These are phyloP conservation scores for Aureobasidium vineae DNA, from an alignment of 2,329 filamentous ascomycete species.

Conservation along the genomic window DNA sequence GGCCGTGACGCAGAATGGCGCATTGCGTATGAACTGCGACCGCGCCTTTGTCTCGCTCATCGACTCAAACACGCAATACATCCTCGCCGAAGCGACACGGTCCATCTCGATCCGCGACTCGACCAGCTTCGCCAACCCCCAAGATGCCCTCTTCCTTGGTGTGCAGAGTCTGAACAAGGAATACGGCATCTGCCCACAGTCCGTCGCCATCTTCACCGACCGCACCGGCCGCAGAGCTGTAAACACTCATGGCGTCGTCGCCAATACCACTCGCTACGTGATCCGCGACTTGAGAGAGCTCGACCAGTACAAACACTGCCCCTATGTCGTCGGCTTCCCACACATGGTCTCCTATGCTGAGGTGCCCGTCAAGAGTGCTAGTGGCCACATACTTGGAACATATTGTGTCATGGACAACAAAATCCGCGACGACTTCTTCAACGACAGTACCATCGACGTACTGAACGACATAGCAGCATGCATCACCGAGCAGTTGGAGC, in stretches of 20 bases:
- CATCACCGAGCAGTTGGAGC: slow-evolving; percentile 30
- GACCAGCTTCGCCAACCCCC: slow-evolving; percentile 26
- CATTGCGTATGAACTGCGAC: slow-evolving; percentile 37
- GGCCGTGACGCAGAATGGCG: slow-evolving; percentile 39
- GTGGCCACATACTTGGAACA: slow-evolving; percentile 38
- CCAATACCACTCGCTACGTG: slow-evolving; percentile 38
- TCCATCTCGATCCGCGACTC: slow-evolving; percentile 32
- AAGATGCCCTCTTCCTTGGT: slow-evolving; percentile 39
- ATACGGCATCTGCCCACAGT: slow-evolving; percentile 38
- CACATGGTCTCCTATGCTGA: slow-evolving; percentile 39
- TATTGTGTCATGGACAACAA: slow-evolving; percentile 40
- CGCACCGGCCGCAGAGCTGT: slow-evolving; percentile 31
- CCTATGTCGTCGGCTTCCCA: slow-evolving; percentile 37
- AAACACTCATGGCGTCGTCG: slow-evolving; percentile 33
- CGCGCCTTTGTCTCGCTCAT: slow-evolving; percentile 42
- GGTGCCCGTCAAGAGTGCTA: slow-evolving; percentile 38
- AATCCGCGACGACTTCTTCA: slow-evolving; percentile 30
- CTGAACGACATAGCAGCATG: slow-evolving; percentile 29
- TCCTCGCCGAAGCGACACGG: slow-evolving; percentile 43
- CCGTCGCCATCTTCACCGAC: slow-evolving; percentile 36
- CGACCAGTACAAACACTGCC: slow-evolving; percentile 33
- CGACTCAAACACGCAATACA: slow-evolving; percentile 38
- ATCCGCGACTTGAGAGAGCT: slow-evolving; percentile 37
- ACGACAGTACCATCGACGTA: slow-evolving; percentile 28
- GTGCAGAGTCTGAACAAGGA: slow-evolving; percentile 33